Evolutionary conservation across 306 rosid genomes (phyloP).

Genomic region (Vicia villosa): DNA sequence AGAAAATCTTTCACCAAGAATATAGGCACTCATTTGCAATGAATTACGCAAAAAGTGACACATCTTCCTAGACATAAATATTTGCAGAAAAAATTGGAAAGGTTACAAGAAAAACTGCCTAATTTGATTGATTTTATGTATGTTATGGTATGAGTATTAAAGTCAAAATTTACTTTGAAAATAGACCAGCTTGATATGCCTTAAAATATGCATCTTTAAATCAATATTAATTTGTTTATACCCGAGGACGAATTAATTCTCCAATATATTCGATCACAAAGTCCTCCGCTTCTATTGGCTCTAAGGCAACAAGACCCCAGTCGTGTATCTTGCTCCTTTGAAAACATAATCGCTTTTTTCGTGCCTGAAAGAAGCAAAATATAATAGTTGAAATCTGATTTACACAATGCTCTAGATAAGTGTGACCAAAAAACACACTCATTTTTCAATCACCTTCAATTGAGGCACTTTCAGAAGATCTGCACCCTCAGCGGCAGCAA

Average conservation of each 20-base stretch:
- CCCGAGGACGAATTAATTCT: slow-evolving; percentile 94
- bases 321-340: slow-evolving; percentile 97
- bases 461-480: slow-evolving; percentile 96
- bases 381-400: slow-evolving; percentile 16
- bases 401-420: slow-evolving; percentile 28
- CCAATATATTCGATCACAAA: slow-evolving; percentile 97
- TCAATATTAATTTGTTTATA: slow-evolving; percentile 32
- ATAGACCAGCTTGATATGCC: slow-evolving; percentile 5
- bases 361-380: slow-evolving; percentile 58
- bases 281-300: slow-evolving; percentile 95
- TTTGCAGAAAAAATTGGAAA: background rate
- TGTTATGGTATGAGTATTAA: background rate
- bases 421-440: slow-evolving; percentile 20
- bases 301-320: slow-evolving; percentile 97
- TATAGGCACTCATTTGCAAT: slow-evolving; percentile 9
- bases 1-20: slow-evolving; percentile 20
- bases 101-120: background rate
- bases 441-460: slow-evolving; percentile 64
- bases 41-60: slow-evolving; percentile 2
- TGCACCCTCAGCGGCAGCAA: slow-evolving; percentile 96
- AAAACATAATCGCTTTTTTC: slow-evolving; percentile 83
- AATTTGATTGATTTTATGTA: slow-evolving; percentile 13
- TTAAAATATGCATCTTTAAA: slow-evolving; percentile 14
- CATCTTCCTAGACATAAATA: slow-evolving; percentile 13
- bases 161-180: slow-evolving; percentile 25